A percentile compares a stretch with the other conserved stretches of the same genome.
These are phyloP conservation scores for Aegilops umbellulata DNA, from an alignment of 176 grass and related monocot species.

Conservation along the genomic window DNA sequence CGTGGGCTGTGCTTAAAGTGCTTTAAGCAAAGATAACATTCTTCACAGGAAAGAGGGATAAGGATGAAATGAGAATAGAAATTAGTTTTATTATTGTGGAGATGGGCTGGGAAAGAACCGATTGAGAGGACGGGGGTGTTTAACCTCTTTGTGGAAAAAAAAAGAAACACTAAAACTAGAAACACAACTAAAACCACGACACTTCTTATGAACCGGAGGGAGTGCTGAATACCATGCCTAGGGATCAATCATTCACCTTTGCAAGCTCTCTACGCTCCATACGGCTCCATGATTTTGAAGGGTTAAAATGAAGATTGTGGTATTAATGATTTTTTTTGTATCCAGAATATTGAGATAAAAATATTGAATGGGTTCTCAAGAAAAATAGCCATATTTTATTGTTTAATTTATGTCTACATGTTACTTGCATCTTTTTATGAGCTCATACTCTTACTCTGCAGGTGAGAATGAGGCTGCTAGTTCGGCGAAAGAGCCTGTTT, in stretches of 20 bases:
- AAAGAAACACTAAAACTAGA: not conserved
- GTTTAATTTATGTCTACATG: not conserved
- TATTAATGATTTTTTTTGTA: not conserved
- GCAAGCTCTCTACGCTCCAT: not conserved
- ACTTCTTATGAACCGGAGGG: too few relatives aligned
- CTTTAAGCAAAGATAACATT: not conserved
- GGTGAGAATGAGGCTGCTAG: not conserved
- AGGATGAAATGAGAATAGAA: not conserved
- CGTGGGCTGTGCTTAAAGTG: not conserved
- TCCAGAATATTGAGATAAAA: not conserved
- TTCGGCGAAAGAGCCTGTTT: not conserved
- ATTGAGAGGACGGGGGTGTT: too few relatives aligned
- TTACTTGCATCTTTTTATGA: not conserved
- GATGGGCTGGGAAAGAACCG: not conserved
- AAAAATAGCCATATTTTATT: not conserved
- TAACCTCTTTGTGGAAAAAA: too few relatives aligned
- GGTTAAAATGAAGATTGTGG: not conserved
- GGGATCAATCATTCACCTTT: not conserved
- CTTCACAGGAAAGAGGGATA: not conserved
- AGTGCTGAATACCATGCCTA: not conserved
- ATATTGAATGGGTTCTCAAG: not conserved
- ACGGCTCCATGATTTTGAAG: not conserved
- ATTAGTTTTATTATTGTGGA: not conserved
- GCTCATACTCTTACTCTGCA: not conserved
- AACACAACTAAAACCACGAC: too few relatives aligned